Evolutionary conservation across 768 basidiomycete species (phyloP).

Genomic region (Serendipita sp.): DNA sequence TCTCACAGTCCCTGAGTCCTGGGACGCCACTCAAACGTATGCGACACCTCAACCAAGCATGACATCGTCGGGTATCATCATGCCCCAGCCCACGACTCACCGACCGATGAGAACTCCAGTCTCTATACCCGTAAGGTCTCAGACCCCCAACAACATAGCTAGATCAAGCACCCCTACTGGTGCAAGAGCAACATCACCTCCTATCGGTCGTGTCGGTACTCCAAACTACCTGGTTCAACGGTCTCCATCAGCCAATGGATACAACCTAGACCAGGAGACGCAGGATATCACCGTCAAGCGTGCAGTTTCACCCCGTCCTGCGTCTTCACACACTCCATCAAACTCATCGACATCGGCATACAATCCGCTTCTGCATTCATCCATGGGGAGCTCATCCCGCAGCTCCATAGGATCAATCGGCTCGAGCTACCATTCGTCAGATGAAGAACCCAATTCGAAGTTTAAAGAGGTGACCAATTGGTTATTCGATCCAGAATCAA

Average conservation of each 20-base stretch:
- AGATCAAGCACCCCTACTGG: neutral
- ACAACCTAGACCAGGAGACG: neutral
- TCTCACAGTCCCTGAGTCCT: neutral
- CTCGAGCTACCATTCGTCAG: slow-evolving; percentile 76
- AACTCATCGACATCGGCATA: neutral
- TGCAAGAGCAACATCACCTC: neutral
- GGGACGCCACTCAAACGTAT: neutral
- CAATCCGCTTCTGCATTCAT: slow-evolving; percentile 47
- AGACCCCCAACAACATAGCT: neutral
- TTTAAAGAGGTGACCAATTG: slow-evolving; percentile 2
- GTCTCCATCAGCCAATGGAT: neutral
- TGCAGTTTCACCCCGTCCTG: slow-evolving; percentile 1
- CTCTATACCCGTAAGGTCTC: neutral
- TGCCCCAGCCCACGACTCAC: neutral
- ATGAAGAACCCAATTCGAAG: slow-evolving; percentile 39
- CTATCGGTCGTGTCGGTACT: neutral
- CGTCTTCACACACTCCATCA: neutral
- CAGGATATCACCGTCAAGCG: neutral
- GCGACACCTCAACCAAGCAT: neutral
- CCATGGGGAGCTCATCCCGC: slow-evolving; percentile 55
- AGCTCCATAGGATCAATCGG: slow-evolving; percentile 67
- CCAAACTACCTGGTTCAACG: slow-evolving; percentile 1
- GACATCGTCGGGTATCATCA: neutral
- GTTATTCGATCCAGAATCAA: slow-evolving; percentile 2
- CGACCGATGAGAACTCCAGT: neutral